Base-by-base conservation (phyloP, 148 eudicot species). In the Amaranthus hypochondriacus region DNA sequence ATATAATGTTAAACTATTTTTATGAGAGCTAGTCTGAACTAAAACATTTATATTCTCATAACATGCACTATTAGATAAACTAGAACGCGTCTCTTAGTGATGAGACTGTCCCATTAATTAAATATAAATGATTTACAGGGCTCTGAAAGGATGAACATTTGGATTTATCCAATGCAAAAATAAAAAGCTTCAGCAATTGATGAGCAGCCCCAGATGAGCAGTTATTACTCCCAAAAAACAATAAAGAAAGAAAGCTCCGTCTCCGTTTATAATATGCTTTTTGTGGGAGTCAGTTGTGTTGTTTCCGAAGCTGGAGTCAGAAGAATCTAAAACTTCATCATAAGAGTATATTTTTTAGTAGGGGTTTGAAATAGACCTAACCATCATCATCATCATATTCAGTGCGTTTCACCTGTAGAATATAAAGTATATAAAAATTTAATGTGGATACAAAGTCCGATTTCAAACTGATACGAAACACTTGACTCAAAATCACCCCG, bases 201-300 rank as follows among this genome's bases (percentile, higher is more conserved):
- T 50, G 21, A 65, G 4, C 39, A 28, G 39, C 39, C 48, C 68
- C 68, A 51, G 63, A 53, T 49, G 58, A 48, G 9, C 42, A 50
- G 68, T 61, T 72, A 56, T 6, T 5, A 10, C 42, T 73, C 67
- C 74, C 55, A 62, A 53, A 4, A 13, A 11, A 7, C 50, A 61
- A 50, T 43, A 56, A 65, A 65, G 21, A 46, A 70, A 56, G 52
- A 47, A 56, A 6, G 47, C 21, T 61, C 50, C 68, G 50, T 62
- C 66, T 62, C 39, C 39, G 39, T 28, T 28, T 48, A 61, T 69
- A 57, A 28, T 28, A 50, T 73, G 12, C 2, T 62, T 49, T 48
- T 62, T 61, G 67, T 61, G 67, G 57, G 58, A 73, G 62, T 49
- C 48, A 61, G 68, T 15, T 64, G 62, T 15, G 76, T 64, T 51